Evolutionary conservation across 1,139 yeast genomes (phyloP).

Genomic region (Blastobotrys aristatus): DNA sequence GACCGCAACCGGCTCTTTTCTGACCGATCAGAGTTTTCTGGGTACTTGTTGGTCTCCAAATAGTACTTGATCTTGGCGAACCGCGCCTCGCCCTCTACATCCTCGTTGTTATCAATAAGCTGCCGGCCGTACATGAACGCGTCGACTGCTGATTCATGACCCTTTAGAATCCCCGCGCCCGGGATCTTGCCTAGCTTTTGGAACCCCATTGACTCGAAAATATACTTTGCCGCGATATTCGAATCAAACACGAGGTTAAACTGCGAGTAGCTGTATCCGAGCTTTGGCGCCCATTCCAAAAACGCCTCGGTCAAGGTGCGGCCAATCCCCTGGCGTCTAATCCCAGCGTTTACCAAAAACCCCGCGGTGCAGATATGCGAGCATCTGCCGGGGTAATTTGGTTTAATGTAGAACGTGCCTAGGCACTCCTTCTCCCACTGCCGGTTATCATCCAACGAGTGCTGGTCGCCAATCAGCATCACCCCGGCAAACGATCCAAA

Average conservation of each 20-base stretch:
- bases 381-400: conserved; percentile 89
- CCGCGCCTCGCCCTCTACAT: conserved; percentile 52
- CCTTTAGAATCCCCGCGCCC: conserved; percentile 82
- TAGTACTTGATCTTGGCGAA: conserved; percentile 77
- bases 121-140: conserved; percentile 67
- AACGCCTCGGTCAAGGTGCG: conserved; percentile 76
- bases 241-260: conserved; percentile 88
- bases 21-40: conserved; percentile 71
- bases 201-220: conserved; percentile 77
- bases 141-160: conserved; percentile 77
- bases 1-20: conserved; percentile 83
- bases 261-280: conserved; percentile 80
- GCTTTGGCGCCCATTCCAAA: conserved; percentile 82
- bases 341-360: conserved; percentile 86
- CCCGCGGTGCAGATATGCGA: conserved; percentile 91
- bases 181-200: conserved; percentile 71
- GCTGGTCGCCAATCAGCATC: conserved; percentile 61
- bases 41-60: conserved; percentile 80
- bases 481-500: conserved; percentile 76
- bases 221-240: conserved; percentile 72
- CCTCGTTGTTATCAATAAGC: conserved; percentile 45
- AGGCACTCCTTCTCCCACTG: conserved; percentile 85
- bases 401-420: conserved; percentile 77
- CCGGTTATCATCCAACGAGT: conserved; percentile 16
- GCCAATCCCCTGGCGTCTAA: conserved; percentile 91